phyloP scores from a whole-genome alignment of 352 stramenopile species.

The Phytophthora europaea region DNA sequence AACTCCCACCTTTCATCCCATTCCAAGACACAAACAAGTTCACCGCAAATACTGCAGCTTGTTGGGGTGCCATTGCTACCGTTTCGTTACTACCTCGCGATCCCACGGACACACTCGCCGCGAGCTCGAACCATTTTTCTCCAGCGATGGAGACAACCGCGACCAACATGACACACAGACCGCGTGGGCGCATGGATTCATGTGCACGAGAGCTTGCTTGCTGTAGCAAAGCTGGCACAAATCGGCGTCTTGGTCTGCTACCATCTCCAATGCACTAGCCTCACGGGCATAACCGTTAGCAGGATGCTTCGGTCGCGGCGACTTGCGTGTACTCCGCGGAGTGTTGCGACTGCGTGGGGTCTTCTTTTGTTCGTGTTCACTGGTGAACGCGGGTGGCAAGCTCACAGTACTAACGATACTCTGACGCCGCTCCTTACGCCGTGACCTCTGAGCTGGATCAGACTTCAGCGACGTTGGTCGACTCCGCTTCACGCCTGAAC shows the following conservation, averaged over 20 bases:
- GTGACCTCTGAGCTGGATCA: conserved; percentile 19
- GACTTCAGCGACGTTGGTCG: conserved; percentile 5
- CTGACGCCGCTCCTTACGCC: conserved; percentile 47
- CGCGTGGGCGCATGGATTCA: conserved; percentile 64
- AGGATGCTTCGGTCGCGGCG: conserved; percentile 10
- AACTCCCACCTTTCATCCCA: conserved; percentile 17
- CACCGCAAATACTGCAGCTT: conserved; percentile 23
- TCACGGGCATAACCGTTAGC: conserved; percentile 24
- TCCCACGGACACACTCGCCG: conserved; percentile 69
- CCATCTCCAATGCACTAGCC: conserved; percentile 40
- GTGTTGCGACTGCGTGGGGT: conserved; percentile 15
- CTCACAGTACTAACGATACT: conserved; percentile 45
- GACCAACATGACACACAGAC: conserved; percentile 65
- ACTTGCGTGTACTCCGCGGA: conserved; percentile 19
- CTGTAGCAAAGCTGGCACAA: conserved; percentile 63
- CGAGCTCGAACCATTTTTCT: conserved; percentile 21
- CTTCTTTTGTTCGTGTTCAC: conserved; percentile 7
- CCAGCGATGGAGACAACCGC: conserved; percentile 49
- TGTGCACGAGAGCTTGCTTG: conserved; percentile 52
- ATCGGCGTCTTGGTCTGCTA: conserved; percentile 29
- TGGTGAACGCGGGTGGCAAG: conserved; percentile 13
- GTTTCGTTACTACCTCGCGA: conserved; percentile 58
- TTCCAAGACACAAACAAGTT: not conserved
- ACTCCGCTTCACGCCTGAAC: conserved; percentile 21
- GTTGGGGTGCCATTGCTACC: conserved; percentile 22